Conservation (phyloP, 2,329 filamentous ascomycete species). For the Epicoccum sorghinum region DNA sequence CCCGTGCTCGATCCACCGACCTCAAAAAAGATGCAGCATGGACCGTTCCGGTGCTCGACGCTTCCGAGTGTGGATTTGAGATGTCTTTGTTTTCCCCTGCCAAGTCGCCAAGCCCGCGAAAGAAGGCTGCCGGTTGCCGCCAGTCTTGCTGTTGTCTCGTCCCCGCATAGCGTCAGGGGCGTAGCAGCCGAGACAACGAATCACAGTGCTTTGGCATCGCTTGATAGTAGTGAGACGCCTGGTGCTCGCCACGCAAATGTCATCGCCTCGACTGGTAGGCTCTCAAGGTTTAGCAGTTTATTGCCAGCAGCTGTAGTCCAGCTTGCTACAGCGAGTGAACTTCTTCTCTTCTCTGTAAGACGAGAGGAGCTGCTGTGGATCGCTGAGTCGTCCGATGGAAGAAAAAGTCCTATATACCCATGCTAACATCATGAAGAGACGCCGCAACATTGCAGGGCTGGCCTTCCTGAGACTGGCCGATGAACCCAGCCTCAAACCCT, state of each 20-base stretch:
- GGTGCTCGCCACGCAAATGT: slow-evolving; percentile 17
- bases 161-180: slow-evolving; percentile 33
- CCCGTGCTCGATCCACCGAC: slow-evolving; percentile 6
- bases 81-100: slow-evolving; percentile 36
- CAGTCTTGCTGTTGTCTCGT: slow-evolving; percentile 35
- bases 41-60: slow-evolving; percentile 12
- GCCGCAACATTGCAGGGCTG: slow-evolving; percentile 21
- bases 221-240: slow-evolving; percentile 14
- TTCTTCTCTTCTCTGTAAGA: not conserved
- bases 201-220: slow-evolving; percentile 23
- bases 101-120: slow-evolving; percentile 25
- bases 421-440: slow-evolving; percentile 4
- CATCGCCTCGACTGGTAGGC: not conserved
- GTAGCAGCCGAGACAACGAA: slow-evolving; percentile 27
- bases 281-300: not conserved
- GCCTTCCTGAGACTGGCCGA: slow-evolving; percentile 22
- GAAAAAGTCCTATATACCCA: slow-evolving; percentile 1
- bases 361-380: not conserved
- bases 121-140: slow-evolving; percentile 24
- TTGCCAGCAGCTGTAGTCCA: not conserved
- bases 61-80: slow-evolving; percentile 9
- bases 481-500: slow-evolving; percentile 30
- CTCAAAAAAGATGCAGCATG: slow-evolving; percentile 12
- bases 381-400: slow-evolving; percentile 1
- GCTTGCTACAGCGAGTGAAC: not conserved